Evolutionary conservation across 176 grass and related monocot genomes (phyloP).

Genomic region (Cenchrus fungigraminus): DNA sequence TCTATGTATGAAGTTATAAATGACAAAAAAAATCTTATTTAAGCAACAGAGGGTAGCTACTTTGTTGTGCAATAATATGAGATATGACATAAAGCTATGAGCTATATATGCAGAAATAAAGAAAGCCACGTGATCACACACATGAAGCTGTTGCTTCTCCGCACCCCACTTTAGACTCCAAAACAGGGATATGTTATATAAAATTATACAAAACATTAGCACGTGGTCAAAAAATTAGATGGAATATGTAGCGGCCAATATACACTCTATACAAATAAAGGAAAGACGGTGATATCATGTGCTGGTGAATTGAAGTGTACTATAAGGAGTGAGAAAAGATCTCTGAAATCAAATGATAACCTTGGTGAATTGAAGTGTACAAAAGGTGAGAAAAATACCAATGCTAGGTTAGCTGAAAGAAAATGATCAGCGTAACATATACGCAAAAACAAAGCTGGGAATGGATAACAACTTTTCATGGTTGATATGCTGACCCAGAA

Average conservation of each 20-base stretch:
- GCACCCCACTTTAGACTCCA: background rate
- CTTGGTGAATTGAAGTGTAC: background rate
- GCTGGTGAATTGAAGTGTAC: background rate
- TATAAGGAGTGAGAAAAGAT: background rate
- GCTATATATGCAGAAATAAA: background rate
- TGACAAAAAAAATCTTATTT: background rate
- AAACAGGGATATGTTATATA: background rate
- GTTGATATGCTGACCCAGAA: background rate
- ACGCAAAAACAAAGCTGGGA: background rate
- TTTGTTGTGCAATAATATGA: background rate
- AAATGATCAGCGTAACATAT: background rate
- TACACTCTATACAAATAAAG: background rate
- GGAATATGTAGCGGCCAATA: background rate
- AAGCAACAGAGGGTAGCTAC: background rate
- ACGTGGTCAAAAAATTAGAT: background rate
- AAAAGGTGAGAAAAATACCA: background rate
- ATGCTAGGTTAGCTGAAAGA: background rate
- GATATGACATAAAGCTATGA: background rate
- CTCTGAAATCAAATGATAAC: background rate
- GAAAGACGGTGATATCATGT: background rate
- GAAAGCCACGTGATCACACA: slow-evolving; percentile 3
- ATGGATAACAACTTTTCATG: background rate
- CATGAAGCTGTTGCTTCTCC: background rate
- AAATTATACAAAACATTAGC: background rate
- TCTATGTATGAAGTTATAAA: background rate